phyloP scores from a whole-genome alignment of 768 basidiomycete genomes.

The Exidia glandulosa region DNA sequence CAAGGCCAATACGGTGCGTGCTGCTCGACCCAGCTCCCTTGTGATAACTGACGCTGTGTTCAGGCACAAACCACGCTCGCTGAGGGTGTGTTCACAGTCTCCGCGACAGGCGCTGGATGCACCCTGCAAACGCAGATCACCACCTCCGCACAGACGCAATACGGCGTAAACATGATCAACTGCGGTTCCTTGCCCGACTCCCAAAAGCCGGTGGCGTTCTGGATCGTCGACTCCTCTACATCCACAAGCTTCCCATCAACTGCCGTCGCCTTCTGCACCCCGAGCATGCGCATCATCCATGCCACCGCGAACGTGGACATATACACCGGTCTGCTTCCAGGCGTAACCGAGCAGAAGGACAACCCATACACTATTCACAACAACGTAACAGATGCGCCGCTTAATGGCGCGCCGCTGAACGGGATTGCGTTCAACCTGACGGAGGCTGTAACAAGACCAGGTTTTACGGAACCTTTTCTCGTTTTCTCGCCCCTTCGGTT shows the following conservation, averaged over 20 bases:
- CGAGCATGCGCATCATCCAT: conserved; percentile 33
- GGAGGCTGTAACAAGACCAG: too few relatives aligned
- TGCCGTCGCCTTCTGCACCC: conserved; percentile 38
- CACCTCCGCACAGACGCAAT: background rate
- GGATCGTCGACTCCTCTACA: conserved; percentile 37
- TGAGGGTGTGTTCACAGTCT: too few relatives aligned
- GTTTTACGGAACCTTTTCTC: too few relatives aligned
- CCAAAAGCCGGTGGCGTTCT: conserved; percentile 42
- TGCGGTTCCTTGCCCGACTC: conserved; percentile 16
- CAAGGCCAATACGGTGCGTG: conserved; percentile 25
- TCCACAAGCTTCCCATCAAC: conserved; percentile 20
- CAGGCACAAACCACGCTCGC: too few relatives aligned
- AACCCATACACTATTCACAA: conserved; percentile 28
- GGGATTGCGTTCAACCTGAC: conserved; percentile 39
- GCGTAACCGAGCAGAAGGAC: conserved; percentile 27
- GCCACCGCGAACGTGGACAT: conserved; percentile 35
- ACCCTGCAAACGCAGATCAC: background rate
- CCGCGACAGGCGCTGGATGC: conserved; percentile 2
- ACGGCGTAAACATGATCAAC: background rate
- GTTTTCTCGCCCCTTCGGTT: too few relatives aligned
- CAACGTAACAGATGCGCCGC: conserved; percentile 34
- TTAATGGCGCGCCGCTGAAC: conserved; percentile 41
- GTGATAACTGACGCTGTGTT: too few relatives aligned
- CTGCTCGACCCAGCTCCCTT: too few relatives aligned
- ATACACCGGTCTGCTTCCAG: conserved; percentile 31